These are phyloP conservation scores for Rubia balearica DNA, from an alignment of 305 asterid genomes.

Conservation along the genomic window DNA sequence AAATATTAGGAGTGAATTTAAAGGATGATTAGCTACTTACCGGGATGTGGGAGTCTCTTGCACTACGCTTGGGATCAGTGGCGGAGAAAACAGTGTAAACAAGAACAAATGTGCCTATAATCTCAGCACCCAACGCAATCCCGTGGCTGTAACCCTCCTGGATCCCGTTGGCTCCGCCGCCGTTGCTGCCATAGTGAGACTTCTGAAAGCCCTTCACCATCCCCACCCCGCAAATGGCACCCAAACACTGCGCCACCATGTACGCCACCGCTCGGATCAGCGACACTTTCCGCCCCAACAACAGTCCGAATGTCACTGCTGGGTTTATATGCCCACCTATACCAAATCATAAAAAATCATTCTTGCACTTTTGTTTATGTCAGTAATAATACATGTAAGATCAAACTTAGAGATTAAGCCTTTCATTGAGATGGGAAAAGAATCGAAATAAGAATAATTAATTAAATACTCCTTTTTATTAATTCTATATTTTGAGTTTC, in stretches of 20 bases:
- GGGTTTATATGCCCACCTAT: constrained; percentile 1
- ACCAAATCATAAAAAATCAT: no score
- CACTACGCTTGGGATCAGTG: constrained; percentile 32
- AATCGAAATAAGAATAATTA: no score
- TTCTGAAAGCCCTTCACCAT: constrained; percentile 18
- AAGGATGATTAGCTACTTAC: no score
- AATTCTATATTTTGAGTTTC: no score
- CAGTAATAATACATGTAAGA: no score
- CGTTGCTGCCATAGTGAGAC: constrained; percentile 20
- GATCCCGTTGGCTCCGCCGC: background rate
- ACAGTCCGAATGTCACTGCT: background rate
- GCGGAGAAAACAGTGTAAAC: constrained; percentile 2
- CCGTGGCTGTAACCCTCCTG: background rate
- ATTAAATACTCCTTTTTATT: no score
- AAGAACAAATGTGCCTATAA: background rate
- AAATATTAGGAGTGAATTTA: background rate
- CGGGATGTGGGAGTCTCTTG: constrained; percentile 78
- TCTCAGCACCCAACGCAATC: background rate
- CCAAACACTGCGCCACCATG: background rate
- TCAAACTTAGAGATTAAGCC: no score
- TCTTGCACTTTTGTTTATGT: no score
- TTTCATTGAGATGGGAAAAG: no score
- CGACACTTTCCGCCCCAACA: background rate
- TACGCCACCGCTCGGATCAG: background rate
- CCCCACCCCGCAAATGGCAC: background rate